Evolutionary conservation across 495 filamentous ascomycete genomes (phyloP), one percentile per base, ranked within the genome.

Genomic region (Aspergillus nanangensis): DNA sequence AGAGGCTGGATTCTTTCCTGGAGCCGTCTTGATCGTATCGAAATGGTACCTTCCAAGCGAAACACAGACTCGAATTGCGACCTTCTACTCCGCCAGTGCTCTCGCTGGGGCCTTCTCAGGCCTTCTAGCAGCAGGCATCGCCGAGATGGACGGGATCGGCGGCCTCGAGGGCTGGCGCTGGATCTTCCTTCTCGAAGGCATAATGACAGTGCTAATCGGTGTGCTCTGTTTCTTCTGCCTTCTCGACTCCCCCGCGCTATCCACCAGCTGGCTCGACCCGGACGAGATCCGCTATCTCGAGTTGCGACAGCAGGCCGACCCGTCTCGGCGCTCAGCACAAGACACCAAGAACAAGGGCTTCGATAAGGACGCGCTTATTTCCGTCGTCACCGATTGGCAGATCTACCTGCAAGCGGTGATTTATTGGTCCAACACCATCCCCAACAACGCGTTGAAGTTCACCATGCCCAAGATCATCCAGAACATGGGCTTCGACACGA

Each of bases 21-120:
- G 81, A 2, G 76, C 82, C 23, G 77, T 82, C 1, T 84, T 84
- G 51, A 78, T 85, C 49, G 69, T 84, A 15, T 84, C 82, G 0
- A 82, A 80, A 58, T 88, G 85, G 84, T 87, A 86, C 51, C 63
- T 69, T 35, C 61, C 78, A 7, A 73, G 77, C 51, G 82, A 84
- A 60, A 75, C 71, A 21, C 82, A 86, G 51, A 73, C 67, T 29
- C 75, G 84, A n/a, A 75, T 79, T 49, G 83, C 82, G 13, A 64
- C 79, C 48, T 84, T 87, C 58, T 87, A 84, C 69, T 74, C 74
- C 24, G 69, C 80, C 0, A 78, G 78, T 1, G 76, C 72, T 17
- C 53, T 81, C 18, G 78, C 78, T n/a, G 81, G 81, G 21, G 82
- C 80, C 1, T 86, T 88, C 45, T 77, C 74, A 4, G 79, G 82